phyloP scores from a whole-genome alignment of 257 asterid genomes.

The Solanum peruvianum region DNA sequence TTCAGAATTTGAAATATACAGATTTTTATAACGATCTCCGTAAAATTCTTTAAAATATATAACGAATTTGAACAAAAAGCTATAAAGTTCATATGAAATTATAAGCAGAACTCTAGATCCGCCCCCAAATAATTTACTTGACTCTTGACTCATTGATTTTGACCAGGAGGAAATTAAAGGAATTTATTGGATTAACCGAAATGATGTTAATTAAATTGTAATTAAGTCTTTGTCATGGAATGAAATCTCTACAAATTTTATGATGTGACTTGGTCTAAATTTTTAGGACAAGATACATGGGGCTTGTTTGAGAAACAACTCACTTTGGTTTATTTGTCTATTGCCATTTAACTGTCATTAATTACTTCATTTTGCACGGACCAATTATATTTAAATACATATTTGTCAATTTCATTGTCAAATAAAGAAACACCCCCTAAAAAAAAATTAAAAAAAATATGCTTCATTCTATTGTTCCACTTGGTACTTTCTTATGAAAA shows the following conservation, averaged over 20 bases:
- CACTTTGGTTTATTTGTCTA: neutral
- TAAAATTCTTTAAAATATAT: neutral
- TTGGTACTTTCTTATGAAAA: neutral
- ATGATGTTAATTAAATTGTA: neutral
- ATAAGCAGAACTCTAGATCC: neutral
- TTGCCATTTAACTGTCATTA: conserved; percentile 11
- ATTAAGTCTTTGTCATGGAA: neutral
- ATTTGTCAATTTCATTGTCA: neutral
- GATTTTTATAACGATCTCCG: neutral
- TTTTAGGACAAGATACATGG: neutral
- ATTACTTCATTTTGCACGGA: neutral
- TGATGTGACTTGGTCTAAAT: neutral
- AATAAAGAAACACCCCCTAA: neutral
- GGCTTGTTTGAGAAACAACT: neutral
- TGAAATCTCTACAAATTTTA: neutral
- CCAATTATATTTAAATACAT: neutral
- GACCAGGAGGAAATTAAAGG: neutral
- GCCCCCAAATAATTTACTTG: neutral
- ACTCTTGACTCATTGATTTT: neutral
- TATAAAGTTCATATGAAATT: neutral
- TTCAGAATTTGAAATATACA: neutral
- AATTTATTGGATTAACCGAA: neutral
- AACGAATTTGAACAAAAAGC: neutral
- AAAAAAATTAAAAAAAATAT: neutral
- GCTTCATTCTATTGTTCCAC: neutral